Evolutionary conservation across 345 rosid species (phyloP), one percentile per base, ranked within the genome.

Genomic region (Cardiospermum halicacabum): DNA sequence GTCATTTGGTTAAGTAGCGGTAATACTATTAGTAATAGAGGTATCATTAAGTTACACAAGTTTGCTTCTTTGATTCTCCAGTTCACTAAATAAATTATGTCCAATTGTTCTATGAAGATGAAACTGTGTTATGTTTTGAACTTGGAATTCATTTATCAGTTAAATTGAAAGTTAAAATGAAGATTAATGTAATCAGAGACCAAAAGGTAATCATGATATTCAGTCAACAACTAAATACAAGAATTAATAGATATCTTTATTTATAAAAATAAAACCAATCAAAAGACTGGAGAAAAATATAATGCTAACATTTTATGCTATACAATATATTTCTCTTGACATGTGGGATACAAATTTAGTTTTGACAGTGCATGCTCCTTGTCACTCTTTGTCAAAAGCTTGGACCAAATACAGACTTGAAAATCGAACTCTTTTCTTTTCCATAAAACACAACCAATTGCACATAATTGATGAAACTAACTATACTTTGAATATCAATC

Each of bases 241-340:
- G n/a, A n/a, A n/a, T n/a, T n/a, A n/a, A n/a, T n/a, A n/a, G n/a
- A n/a, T n/a, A 16, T 5, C 26, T 37, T 42, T 49, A 37, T 64
- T 60, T 3, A 67, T 58, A 19, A 66, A 11, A 36, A 54, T 8
- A 1, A 31, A 54, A 26, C 31, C 53, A 53, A 62, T 59, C 34
- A 56, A 37, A 66, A 50, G 49, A 11, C 34, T 40, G 11, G 30
- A 50, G 25, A 15, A 10, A 53, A 28, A 60, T 16, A 3, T 28
- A 39, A 11, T 7, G 13, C 7, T 40, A 36, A 19, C n/a, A 24
- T 45, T 71, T 56, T 37, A n/a, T 59, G 50, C 76, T 74, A 61
- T 78, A 68, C 85, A 76, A 65, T 68, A 76, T 56, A 39, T 27
- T 40, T 67, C 62, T 53, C 53, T n/a, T 49, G 54, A 50, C 56